Evolutionary conservation across 768 basidiomycete genomes (phyloP), one percentile per base, ranked within the genome.

Genomic region (button mushroom (Agaricus bisporus)): DNA sequence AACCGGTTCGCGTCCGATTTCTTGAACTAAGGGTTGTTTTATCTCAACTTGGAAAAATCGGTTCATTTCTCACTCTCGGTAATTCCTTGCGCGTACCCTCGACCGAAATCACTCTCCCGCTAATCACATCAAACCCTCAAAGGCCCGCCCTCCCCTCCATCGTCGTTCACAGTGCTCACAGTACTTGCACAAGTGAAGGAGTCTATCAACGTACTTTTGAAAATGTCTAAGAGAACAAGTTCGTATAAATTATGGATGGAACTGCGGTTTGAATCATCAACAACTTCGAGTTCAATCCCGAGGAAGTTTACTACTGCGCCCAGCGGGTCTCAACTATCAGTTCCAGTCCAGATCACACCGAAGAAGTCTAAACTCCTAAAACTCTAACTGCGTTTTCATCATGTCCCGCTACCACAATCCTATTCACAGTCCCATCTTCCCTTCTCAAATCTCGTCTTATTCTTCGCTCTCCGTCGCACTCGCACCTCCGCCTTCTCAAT

Each of bases 381-480:
- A 52, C 42, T 52, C 51, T 45, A 52, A 26, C 51, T 45, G 28
- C 35, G 42, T 45, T 52, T 52, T 43, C 25, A 17, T 20, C 25
- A 53, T 53, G 51, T 25, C 51, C 17, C 51, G 45, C 36, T 44
- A 54, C 41, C 41, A 28, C 32, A 57, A 57, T 41, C 32, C 48
- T 39, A 52, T 58, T 15, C 57, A 55, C 41, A 11, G 38, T 35
- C 53, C 57, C 5, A 44, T 55, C 39, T 50, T 41, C 48, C 35
- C 52, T 20, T 44, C 56, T 22, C 57, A 58, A 43, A 32, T 46
- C 9, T 58, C 57, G 3, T 17, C 41, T 20, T 46, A 49, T 28
- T 49, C 38, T 15, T 54, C 52, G 10, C 51, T 58, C n/a, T 48
- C 41, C 9, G 48, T 48, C 17, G 56, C 56, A 8, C 41, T 58